phyloP scores from a whole-genome alignment of 805 yeast species.

The Scheffersomyces stipitis region DNA sequence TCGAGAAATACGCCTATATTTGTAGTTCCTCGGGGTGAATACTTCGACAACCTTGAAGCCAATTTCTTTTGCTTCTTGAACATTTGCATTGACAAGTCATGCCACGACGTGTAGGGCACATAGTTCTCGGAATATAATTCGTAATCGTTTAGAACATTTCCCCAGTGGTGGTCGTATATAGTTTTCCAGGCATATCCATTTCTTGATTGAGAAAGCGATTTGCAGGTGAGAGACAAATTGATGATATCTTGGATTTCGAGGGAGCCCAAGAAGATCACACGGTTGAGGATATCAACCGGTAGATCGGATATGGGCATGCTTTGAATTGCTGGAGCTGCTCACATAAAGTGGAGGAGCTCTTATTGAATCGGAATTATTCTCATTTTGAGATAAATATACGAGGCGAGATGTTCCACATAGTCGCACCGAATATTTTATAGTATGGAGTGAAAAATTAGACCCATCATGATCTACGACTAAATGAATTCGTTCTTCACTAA shows the following conservation, averaged over 20 bases:
- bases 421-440: too few relatives aligned
- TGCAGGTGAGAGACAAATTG: background rate
- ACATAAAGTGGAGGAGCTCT: too few relatives aligned
- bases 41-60: background rate
- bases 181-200: slow-evolving; percentile 6
- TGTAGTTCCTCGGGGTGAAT: background rate
- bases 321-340: too few relatives aligned
- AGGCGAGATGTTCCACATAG: too few relatives aligned
- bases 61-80: background rate
- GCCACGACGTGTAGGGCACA: background rate
- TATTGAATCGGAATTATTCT: too few relatives aligned
- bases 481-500: too few relatives aligned
- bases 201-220: background rate
- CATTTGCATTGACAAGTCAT: background rate
- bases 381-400: too few relatives aligned
- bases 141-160: slow-evolving; percentile 3
- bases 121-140: background rate
- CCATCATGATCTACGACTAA: too few relatives aligned
- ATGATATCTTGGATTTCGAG: slow-evolving; percentile 10
- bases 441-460: too few relatives aligned
- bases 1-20: background rate
- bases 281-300: slow-evolving; percentile 6
- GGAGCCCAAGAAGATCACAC: slow-evolving; percentile 14
- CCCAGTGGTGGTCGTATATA: slow-evolving; percentile 6
- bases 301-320: too few relatives aligned